phyloP scores from a whole-genome alignment of 257 asterid species.

The Capsicum pubescens region DNA sequence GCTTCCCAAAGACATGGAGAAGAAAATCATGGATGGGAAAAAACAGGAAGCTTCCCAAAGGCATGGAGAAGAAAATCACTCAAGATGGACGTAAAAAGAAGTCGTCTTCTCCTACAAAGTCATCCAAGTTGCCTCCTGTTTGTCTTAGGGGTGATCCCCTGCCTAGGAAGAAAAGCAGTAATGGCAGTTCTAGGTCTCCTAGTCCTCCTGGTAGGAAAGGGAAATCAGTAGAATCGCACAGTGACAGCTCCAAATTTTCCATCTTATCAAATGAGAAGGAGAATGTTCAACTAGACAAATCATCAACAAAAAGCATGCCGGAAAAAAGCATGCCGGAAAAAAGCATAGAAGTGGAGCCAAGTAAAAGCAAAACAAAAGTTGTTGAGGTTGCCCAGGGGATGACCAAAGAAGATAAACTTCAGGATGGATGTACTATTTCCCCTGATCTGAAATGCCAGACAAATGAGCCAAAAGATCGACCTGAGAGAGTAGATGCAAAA shows the following conservation, averaged over 20 bases:
- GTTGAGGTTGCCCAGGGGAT: slow-evolving; percentile 49
- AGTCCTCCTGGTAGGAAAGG: slow-evolving; percentile 51
- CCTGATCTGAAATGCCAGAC: slow-evolving; percentile 8
- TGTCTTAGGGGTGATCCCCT: slow-evolving; percentile 82
- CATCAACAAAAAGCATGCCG: neutral
- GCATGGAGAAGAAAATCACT: slow-evolving; percentile 29
- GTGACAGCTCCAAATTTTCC: slow-evolving; percentile 28
- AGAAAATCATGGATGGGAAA: slow-evolving; percentile 18
- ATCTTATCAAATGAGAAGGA: slow-evolving; percentile 24
- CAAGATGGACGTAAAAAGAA: slow-evolving; percentile 37
- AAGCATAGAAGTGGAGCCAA: slow-evolving; percentile 34
- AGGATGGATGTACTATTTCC: slow-evolving; percentile 1
- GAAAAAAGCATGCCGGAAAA: slow-evolving; percentile 25
- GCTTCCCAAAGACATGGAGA: slow-evolving; percentile 26
- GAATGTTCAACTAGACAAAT: slow-evolving; percentile 1
- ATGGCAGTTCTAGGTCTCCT: slow-evolving; percentile 56
- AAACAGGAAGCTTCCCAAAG: slow-evolving; percentile 29
- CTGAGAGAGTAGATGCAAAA: no score
- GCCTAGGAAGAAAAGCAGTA: slow-evolving; percentile 51
- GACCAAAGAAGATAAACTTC: slow-evolving; percentile 23
- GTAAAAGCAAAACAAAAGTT: slow-evolving; percentile 36
- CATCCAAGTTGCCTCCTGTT: slow-evolving; percentile 72
- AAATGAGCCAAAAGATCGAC: no score
- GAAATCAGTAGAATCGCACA: slow-evolving; percentile 32
- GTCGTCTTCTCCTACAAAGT: slow-evolving; percentile 51